Evolutionary conservation across 345 rosid genomes (phyloP).

Genomic region (Arabis alpina): DNA sequence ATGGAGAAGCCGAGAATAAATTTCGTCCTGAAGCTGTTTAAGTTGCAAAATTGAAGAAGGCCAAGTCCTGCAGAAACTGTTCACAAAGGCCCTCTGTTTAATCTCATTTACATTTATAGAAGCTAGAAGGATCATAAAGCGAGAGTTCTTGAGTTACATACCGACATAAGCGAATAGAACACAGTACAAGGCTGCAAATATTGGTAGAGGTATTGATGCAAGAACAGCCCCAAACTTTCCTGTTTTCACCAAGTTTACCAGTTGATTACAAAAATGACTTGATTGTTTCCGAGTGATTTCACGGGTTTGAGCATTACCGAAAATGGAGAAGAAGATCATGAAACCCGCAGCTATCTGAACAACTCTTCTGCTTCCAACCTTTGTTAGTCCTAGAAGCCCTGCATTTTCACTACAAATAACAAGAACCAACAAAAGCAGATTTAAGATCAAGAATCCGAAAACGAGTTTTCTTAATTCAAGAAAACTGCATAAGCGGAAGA

Average conservation of each 20-base stretch:
- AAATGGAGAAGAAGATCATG: conserved; percentile 89
- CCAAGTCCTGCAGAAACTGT: conserved; percentile 86
- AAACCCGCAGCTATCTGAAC: conserved; percentile 75
- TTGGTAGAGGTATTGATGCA: conserved; percentile 87
- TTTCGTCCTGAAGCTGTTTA: conserved; percentile 86
- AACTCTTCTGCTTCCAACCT: conserved; percentile 87
- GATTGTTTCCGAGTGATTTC: neutral
- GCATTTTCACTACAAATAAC: conserved; percentile 70
- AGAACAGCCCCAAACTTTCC: conserved; percentile 94
- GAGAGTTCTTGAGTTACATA: conserved; percentile 44
- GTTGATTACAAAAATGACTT: neutral
- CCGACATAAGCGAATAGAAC: conserved; percentile 85
- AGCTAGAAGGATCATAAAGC: neutral
- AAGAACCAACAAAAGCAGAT: conserved; percentile 13
- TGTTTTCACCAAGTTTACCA: conserved; percentile 39
- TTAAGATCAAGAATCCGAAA: neutral
- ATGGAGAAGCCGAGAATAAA: conserved; percentile 82
- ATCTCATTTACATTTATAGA: conserved; percentile 16
- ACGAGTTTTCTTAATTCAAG: neutral
- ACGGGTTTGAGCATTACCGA: conserved; percentile 50
- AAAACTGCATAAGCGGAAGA: neutral
- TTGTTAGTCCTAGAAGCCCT: conserved; percentile 86
- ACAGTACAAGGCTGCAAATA: conserved; percentile 82
- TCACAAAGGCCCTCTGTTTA: conserved; percentile 16
- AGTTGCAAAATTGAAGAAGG: conserved; percentile 81